Evolutionary conservation across 495 filamentous ascomycete genomes (phyloP).

Genomic region (Aspergillus sparsus): DNA sequence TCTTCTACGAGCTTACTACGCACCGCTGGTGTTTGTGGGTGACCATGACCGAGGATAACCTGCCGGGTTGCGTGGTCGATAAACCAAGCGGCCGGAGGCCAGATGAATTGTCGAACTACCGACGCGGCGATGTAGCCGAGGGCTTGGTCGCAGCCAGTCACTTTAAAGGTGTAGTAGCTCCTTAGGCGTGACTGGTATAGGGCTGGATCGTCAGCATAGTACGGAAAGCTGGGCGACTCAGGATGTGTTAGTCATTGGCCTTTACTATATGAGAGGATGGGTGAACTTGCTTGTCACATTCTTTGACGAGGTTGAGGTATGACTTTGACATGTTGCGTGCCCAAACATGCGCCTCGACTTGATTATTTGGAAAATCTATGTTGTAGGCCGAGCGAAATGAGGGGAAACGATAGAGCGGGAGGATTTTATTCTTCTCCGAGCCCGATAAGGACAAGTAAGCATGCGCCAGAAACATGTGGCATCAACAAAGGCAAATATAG

Average conservation of each 20-base stretch:
- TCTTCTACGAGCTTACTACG: constrained; percentile 28
- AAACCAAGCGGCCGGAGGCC: constrained; percentile 40
- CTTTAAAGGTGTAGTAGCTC: constrained; percentile 44
- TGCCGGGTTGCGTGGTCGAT: constrained; percentile 41
- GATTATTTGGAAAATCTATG: too few relatives aligned
- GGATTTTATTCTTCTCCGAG: too few relatives aligned
- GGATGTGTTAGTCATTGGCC: constrained; percentile 10
- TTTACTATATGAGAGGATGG: not conserved
- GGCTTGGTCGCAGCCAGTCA: constrained; percentile 36
- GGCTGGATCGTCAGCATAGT: constrained; percentile 40
- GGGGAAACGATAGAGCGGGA: too few relatives aligned
- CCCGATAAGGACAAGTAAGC: too few relatives aligned
- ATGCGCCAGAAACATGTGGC: too few relatives aligned
- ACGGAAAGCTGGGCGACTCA: constrained; percentile 53
- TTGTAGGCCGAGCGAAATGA: too few relatives aligned
- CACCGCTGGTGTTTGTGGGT: constrained; percentile 14
- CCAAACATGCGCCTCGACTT: too few relatives aligned
- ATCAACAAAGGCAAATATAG: too few relatives aligned
- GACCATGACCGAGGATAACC: not conserved
- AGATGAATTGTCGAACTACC: constrained; percentile 54
- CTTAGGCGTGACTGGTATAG: constrained; percentile 38
- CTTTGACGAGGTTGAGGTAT: constrained; percentile 43
- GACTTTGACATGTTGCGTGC: too few relatives aligned
- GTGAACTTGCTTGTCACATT: constrained; percentile 55
- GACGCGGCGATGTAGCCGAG: constrained; percentile 56